Base-by-base conservation (phyloP, 2,329 filamentous ascomycete genomes). In the Sarocladiaceae sp. region DNA sequence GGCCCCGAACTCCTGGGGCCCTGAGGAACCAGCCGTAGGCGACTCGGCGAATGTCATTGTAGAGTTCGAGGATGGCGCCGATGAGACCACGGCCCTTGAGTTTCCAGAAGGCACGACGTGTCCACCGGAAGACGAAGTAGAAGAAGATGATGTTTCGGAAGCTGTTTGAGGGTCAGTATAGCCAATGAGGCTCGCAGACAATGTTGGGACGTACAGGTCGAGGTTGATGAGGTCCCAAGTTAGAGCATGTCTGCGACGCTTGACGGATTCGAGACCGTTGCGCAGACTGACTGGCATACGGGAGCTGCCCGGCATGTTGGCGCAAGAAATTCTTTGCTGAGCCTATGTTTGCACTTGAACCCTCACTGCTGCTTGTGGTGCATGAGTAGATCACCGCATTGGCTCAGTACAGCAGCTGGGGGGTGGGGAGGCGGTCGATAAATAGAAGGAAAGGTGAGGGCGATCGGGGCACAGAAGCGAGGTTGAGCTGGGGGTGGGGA, bases 81-180 rank as follows among this genome's bases (percentile, higher is more conserved):
- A 95, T 67, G 56, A 93, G 64, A 52, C 93, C 93, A 61, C 93
- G 88, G 53, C 93, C 93, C 58, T 86, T 88, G 53, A 97, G 75
- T 59, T 93, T 87, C 69, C 88, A 85, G 61, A 88, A 84, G 21
- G 79, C 76, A 58, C 85, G 86, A 52, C 88, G 86, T 24, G 84
- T 78, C 73, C 89, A 85, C 60, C 90, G 84, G 39, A 95, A 70
- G 48, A 96, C 63, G 68, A 97, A 96, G 55, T 95, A 77, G 59
- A 90, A 74, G 64, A 97, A 95, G 55, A 97, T 72, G 48, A 96
- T 72, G 61, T 96, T 95, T 45, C 88, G 86, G 49, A 95, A 59
- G 48, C 88, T 91, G 51, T 51, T 12, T n/a, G 21, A 18, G 40
- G 13, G 19, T 15, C 33, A 40, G 16, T 27, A 19, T 20, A 34